phyloP scores from a whole-genome alignment of 345 rosid species.

The Camelina laxa region DNA sequence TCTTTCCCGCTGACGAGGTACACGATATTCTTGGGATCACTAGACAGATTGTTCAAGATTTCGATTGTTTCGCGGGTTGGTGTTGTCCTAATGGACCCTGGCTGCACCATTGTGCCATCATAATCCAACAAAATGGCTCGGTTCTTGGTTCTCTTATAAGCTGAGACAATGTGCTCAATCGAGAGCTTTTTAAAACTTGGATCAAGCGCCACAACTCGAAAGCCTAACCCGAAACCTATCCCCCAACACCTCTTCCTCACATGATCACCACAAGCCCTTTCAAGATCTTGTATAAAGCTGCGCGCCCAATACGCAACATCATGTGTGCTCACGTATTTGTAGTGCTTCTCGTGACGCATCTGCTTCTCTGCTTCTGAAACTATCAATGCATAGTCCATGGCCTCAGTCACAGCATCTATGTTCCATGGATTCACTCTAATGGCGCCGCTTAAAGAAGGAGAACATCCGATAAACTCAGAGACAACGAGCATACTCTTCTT shows the following conservation, averaged over 20 bases:
- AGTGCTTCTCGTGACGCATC: constrained; percentile 90
- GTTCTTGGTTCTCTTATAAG: constrained; percentile 80
- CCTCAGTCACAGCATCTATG: constrained; percentile 84
- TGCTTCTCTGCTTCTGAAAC: constrained; percentile 80
- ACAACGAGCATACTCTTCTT: constrained; percentile 94
- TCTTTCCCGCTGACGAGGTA: constrained; percentile 88
- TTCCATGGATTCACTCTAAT: constrained; percentile 97
- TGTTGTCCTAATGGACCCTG: constrained; percentile 59
- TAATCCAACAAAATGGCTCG: constrained; percentile 90
- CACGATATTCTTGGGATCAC: constrained; percentile 79
- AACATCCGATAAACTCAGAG: constrained; percentile 92
- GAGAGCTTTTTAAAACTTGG: constrained; percentile 89
- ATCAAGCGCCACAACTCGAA: constrained; percentile 87
- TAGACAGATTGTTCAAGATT: constrained; percentile 68
- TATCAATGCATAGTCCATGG: constrained; percentile 77
- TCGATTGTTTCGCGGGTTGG: constrained; percentile 63
- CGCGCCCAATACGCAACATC: constrained; percentile 96
- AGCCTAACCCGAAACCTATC: constrained; percentile 90
- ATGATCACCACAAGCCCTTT: constrained; percentile 86
- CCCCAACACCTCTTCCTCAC: constrained; percentile 90
- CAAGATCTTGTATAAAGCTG: constrained; percentile 94
- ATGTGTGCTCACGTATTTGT: constrained; percentile 87
- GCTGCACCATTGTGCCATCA: constrained; percentile 75
- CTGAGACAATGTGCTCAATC: constrained; percentile 85
- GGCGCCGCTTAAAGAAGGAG: constrained; percentile 91